Conservation (phyloP, 495 filamentous ascomycete species). For the Neurospora africana region DNA sequence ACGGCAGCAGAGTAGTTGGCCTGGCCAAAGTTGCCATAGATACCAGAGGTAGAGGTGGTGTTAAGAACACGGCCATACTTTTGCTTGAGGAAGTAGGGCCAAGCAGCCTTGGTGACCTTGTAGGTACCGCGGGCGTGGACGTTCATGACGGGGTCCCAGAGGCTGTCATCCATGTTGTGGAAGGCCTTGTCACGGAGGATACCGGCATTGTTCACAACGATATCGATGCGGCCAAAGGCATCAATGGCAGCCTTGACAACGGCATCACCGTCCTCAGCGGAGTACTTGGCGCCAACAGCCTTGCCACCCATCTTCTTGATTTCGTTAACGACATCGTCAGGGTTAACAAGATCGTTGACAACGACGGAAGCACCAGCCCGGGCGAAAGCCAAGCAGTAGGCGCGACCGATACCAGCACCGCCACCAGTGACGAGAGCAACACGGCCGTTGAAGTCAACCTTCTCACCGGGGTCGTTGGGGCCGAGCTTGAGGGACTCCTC, state of each 20-base stretch:
- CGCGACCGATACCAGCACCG: conserved; percentile 84
- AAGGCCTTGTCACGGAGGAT: conserved; percentile 98
- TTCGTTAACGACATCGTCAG: conserved; percentile 85
- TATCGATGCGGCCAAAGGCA: conserved; percentile 85
- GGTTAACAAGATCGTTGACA: conserved; percentile 89
- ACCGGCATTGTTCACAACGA: conserved; percentile 94
- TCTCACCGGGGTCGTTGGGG: conserved; percentile 62
- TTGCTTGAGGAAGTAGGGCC: conserved; percentile 97
- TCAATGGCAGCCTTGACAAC: conserved; percentile 92
- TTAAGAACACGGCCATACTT: conserved; percentile 97
- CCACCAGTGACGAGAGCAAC: conserved; percentile 90
- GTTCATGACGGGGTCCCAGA: conserved; percentile 86
- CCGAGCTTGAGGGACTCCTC: conserved; percentile 75
- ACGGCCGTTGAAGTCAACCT: conserved; percentile 78
- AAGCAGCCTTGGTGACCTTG: conserved; percentile 94
- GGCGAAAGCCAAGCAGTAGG: conserved; percentile 86
- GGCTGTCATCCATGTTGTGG: conserved; percentile 88
- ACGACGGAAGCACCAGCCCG: conserved; percentile 83
- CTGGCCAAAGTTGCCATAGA: conserved; percentile 98
- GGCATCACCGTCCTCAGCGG: conserved; percentile 84
- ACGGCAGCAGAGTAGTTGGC: conserved; percentile 93
- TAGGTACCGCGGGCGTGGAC: conserved; percentile 94
- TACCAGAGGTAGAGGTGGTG: conserved; percentile 91
- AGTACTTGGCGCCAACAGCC: conserved; percentile 88
- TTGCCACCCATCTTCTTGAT: conserved; percentile 84